Evolutionary conservation across 78 protist genomes (phyloP), one percentile per base, ranked within the genome.

Genomic region (Polysphondylium violaceum): DNA sequence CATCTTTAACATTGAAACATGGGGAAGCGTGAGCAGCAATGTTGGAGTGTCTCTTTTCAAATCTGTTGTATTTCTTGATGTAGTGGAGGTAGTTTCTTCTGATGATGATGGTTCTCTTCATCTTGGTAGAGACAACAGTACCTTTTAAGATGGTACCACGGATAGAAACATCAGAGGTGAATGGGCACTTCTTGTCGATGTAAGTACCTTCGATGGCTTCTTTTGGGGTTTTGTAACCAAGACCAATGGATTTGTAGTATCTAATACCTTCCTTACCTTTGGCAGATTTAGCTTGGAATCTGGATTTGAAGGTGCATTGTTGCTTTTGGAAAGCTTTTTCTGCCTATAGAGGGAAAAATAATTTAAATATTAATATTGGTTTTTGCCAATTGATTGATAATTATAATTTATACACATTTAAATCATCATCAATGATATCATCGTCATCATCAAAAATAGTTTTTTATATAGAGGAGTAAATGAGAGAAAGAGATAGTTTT

Each of bases 181-280:
- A 99, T 40, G 99, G 99, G 97, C 99, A 99, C 97, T 99, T 99
- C 96, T 98, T 98, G 98, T 99, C 99, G 50, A 99, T 78, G 97
- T 97, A 99, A 55, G 88, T 76, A 40, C 96, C 96, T 27, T 74
- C 87, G 63, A 81, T 88, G 96, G 99, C 98, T 11, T 90, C 96
- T 12, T 23, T 27, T 67, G 99, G 99, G 65, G 99, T 97, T 95
- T 91, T 95, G 99, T 98, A 96, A 77, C 99, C 99, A 3, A 99
- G 97, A 64, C 99, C 99, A 38, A 98, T 96, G 65, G 86, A 83
- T 78, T 96, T 94, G 91, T 33, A 47, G 76, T 43, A 98, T 77
- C 99, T 95, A 85, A 89, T 63, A 33, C 87, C 93, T 76, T 74
- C 85, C 21, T 21, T 12, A 44, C 56, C 29, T 77, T 40, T 68